phyloP scores from a whole-genome alignment of 2,329 filamentous ascomycete species.

The Apiospora pterosperma region DNA sequence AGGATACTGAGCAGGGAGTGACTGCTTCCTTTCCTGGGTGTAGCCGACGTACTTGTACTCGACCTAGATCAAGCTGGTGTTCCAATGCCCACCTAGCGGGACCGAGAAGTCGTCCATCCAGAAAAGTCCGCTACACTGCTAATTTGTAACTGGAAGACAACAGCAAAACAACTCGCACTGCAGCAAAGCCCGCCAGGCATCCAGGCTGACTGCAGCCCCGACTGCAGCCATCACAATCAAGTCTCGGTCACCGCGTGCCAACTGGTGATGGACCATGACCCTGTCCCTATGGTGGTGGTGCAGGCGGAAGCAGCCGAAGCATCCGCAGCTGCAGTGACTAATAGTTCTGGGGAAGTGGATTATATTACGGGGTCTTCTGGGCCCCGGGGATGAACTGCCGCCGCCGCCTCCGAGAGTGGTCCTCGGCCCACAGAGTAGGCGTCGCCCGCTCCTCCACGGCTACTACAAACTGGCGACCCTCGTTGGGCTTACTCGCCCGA shows the following conservation, averaged over 20 bases:
- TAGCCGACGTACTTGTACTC: background rate
- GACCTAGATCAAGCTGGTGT: background rate
- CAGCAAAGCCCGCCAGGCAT: background rate
- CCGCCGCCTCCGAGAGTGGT: background rate
- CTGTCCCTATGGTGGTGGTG: background rate
- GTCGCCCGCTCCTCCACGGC: conserved; percentile 9
- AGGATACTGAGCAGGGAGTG: background rate
- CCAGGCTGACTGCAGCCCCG: background rate
- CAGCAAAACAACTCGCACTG: background rate
- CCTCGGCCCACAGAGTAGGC: background rate
- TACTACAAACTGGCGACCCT: conserved; percentile 13
- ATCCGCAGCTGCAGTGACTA: background rate
- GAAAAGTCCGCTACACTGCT: background rate
- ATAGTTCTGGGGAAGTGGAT: background rate
- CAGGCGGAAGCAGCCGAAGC: background rate
- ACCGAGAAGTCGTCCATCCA: no score
- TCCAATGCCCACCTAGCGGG: no score
- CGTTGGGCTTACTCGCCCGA: conserved; percentile 23
- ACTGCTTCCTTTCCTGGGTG: background rate
- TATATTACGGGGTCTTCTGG: background rate
- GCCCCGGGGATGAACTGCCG: background rate
- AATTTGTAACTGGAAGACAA: no score
- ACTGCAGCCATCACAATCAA: background rate
- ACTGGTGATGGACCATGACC: background rate
- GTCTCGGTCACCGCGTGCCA: background rate